Conservation (phyloP, 805 yeast genomes). For the Wickerhamia fluorescens region DNA sequence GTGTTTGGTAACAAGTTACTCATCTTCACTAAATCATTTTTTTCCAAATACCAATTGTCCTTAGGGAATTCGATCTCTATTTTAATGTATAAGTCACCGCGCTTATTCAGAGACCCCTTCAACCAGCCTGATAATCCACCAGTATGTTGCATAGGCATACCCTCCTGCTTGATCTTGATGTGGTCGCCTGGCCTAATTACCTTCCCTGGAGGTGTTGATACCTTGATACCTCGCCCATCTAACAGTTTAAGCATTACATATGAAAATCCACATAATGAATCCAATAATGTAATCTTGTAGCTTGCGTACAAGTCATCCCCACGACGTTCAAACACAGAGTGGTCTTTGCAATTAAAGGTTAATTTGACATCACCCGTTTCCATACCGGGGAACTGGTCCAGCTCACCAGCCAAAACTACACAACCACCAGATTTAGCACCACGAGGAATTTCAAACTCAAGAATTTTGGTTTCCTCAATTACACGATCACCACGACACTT, state of each 20-base stretch:
- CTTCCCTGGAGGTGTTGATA: slow-evolving; percentile 68
- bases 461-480: slow-evolving; percentile 56
- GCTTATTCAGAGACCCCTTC: slow-evolving; percentile 13
- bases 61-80: slow-evolving; percentile 75
- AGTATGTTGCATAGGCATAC: slow-evolving; percentile 62
- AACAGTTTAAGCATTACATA: slow-evolving; percentile 60
- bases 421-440: slow-evolving; percentile 63
- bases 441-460: slow-evolving; percentile 69
- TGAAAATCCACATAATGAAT: slow-evolving; percentile 79
- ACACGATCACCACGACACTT: slow-evolving; percentile 62
- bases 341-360: slow-evolving; percentile 44
- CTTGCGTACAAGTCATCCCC: slow-evolving; percentile 60
- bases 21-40: slow-evolving; percentile 51
- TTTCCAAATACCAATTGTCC: slow-evolving; percentile 79
- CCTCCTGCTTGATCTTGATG: slow-evolving; percentile 61
- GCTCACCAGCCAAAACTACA: slow-evolving; percentile 56
- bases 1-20: slow-evolving; percentile 47
- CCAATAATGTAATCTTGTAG: slow-evolving; percentile 59
- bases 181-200: slow-evolving; percentile 74
- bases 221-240: slow-evolving; percentile 67
- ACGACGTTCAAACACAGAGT: slow-evolving; percentile 45
- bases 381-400: slow-evolving; percentile 73
- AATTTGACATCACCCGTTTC: slow-evolving; percentile 74
- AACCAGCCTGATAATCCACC: slow-evolving; percentile 20
- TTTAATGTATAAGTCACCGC: slow-evolving; percentile 67